A percentile compares a stretch with the other conserved stretches of the same genome.
phyloP scores from a whole-genome alignment of 495 filamentous ascomycete genomes.

The Jackrogersella minutella region DNA sequence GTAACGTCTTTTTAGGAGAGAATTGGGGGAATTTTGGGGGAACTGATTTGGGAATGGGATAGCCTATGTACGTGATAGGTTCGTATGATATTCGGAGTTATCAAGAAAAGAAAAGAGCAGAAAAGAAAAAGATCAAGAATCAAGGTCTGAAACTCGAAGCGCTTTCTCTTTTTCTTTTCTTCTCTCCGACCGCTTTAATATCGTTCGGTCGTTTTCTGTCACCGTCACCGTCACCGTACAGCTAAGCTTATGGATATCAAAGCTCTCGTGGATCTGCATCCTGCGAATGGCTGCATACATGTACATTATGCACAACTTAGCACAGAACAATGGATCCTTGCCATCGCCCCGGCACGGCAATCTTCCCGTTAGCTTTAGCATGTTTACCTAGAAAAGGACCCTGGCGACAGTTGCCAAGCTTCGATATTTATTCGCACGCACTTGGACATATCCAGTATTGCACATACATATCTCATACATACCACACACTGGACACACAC shows the following conservation, averaged over 20 bases:
- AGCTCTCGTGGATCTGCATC: conserved; percentile 30
- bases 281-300: conserved; percentile 16
- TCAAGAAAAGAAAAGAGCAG: not conserved
- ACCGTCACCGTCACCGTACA: conserved; percentile 1
- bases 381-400: not conserved
- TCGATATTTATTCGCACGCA: conserved; percentile 24
- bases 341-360: conserved; percentile 39
- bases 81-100: not conserved
- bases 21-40: not conserved
- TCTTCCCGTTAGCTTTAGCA: conserved; percentile 27
- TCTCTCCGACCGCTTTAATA: conserved; percentile 22
- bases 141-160: not conserved
- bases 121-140: not conserved
- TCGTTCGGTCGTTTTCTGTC: conserved; percentile 5
- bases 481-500: too few relatives aligned
- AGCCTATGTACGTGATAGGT: too few relatives aligned
- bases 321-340: conserved; percentile 37
- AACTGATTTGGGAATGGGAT: not conserved
- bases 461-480: too few relatives aligned
- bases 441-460: too few relatives aligned
- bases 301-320: conserved; percentile 39
- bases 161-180: not conserved
- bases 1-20: conserved; percentile 21
- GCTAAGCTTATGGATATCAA: not conserved
- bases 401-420: conserved; percentile 13